A percentile compares a stretch with the other conserved stretches of the same genome.
phyloP scores from a whole-genome alignment of 2,329 filamentous ascomycete genomes.

The Xylariaceae sp. region DNA sequence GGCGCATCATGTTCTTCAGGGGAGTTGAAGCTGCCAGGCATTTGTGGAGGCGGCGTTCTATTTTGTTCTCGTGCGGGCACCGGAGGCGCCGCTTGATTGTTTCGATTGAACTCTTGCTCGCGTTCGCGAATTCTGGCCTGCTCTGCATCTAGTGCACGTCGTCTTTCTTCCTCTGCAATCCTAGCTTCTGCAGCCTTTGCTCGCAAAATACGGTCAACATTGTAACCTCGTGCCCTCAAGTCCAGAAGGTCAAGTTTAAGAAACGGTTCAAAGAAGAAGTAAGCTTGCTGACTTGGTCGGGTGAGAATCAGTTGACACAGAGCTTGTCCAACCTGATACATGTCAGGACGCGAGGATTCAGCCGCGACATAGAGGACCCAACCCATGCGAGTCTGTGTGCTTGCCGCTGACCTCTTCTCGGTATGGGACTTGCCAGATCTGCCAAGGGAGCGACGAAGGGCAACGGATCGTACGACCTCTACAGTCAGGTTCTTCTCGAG shows the following conservation, averaged over 20 bases:
- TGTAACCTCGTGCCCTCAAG: slow-evolving; percentile 85
- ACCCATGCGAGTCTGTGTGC: slow-evolving; percentile 49
- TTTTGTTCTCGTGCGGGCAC: slow-evolving; percentile 38
- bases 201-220: slow-evolving; percentile 89
- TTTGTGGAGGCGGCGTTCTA: slow-evolving; percentile 46
- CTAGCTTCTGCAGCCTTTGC: slow-evolving; percentile 84
- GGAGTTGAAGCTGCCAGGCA: slow-evolving; percentile 69
- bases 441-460: slow-evolving; percentile 71
- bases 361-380: slow-evolving; percentile 76
- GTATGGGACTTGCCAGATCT: slow-evolving; percentile 67
- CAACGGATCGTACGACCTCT: slow-evolving; percentile 73
- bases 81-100: slow-evolving; percentile 41
- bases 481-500: slow-evolving; percentile 81
- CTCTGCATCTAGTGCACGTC: slow-evolving; percentile 71
- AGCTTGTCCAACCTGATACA: slow-evolving; percentile 89
- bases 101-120: slow-evolving; percentile 47
- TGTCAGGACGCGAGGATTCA: slow-evolving; percentile 61
- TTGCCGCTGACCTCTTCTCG: slow-evolving; percentile 74
- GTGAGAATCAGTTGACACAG: slow-evolving; percentile 77
- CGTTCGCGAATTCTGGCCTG: slow-evolving; percentile 62
- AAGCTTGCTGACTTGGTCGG: slow-evolving; percentile 83
- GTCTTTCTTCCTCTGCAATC: slow-evolving; percentile 79
- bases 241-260: slow-evolving; percentile 80
- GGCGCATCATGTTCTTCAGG: slow-evolving; percentile 20
- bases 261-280: slow-evolving; percentile 87